Conservation (phyloP, 352 stramenopile species). For the Hyphochytrium catenoides region DNA sequence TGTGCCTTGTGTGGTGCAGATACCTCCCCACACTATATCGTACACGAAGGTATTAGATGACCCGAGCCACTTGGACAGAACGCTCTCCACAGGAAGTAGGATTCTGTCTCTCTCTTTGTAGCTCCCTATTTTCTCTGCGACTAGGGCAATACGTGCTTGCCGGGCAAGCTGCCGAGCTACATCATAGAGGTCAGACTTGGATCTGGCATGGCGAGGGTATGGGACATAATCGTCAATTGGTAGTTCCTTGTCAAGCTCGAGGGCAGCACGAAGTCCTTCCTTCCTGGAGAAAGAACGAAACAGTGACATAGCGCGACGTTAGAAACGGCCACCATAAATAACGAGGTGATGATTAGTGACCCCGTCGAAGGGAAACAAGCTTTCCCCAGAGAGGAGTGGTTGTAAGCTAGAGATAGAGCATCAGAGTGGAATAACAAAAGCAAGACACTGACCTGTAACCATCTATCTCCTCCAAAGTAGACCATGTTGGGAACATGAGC, state of each 20-base stretch:
- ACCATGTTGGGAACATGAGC: constrained; percentile 13
- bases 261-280: constrained; percentile 17
- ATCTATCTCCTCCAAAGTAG: neutral
- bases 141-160: constrained; percentile 41
- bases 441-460: neutral
- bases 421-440: neutral
- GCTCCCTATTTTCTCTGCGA: constrained; percentile 39
- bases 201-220: neutral
- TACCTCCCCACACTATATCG: constrained; percentile 68
- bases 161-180: constrained; percentile 13
- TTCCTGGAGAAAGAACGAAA: constrained; percentile 63
- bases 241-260: constrained; percentile 2
- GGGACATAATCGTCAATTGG: neutral
- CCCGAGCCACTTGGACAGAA: constrained; percentile 45
- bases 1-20: constrained; percentile 72
- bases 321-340: no score
- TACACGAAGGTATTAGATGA: constrained; percentile 64
- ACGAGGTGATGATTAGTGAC: no score
- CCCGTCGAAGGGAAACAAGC: no score
- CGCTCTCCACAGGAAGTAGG: constrained; percentile 29
- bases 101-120: constrained; percentile 21
- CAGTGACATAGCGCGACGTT: constrained; percentile 3
- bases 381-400: no score
- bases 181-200: neutral
- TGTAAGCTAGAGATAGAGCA: no score